Conservation (phyloP, 352 stramenopile genomes). For the Phytopythium mirpurense region DNA sequence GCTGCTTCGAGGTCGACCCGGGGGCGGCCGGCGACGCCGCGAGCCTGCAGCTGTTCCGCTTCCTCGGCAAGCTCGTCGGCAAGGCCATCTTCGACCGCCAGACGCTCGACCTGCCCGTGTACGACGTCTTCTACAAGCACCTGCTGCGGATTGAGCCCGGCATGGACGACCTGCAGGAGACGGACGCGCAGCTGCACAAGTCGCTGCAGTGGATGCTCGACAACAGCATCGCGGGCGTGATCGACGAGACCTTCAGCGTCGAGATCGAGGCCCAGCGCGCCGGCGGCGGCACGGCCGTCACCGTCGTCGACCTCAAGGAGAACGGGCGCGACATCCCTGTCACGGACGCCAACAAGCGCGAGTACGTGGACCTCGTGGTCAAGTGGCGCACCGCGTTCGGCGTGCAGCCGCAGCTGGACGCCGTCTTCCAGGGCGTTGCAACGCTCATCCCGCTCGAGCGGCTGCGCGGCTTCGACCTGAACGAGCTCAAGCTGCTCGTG, state of each 20-base stretch:
- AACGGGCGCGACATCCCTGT: constrained; percentile 61
- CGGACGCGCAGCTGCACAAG: constrained; percentile 79
- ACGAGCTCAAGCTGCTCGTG: constrained; percentile 37
- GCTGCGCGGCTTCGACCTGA: constrained; percentile 44
- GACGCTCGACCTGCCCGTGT: constrained; percentile 75
- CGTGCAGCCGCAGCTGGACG: constrained; percentile 48
- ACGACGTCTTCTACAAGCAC: constrained; percentile 67
- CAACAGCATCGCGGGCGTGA: constrained; percentile 68
- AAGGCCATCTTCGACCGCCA: constrained; percentile 88
- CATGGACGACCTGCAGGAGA: constrained; percentile 61
- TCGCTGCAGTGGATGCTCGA: constrained; percentile 86
- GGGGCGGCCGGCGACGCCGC: constrained; percentile 21
- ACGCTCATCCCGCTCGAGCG: constrained; percentile 37
- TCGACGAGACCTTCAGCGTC: constrained; percentile 87
- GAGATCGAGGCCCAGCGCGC: constrained; percentile 20
- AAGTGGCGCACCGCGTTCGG: constrained; percentile 59
- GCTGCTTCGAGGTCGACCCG: constrained; percentile 45
- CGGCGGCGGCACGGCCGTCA: constrained; percentile 10
- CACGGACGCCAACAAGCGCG: constrained; percentile 68
- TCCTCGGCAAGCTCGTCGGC: constrained; percentile 72
- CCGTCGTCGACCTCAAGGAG: constrained; percentile 52
- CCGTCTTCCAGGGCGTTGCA: constrained; percentile 44
- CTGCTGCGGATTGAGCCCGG: constrained; percentile 34
- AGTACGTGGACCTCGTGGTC: constrained; percentile 64
- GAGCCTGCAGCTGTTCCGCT: constrained; percentile 45